phyloP scores from a whole-genome alignment of 331 rosid genomes.

The Arachis monticola region DNA sequence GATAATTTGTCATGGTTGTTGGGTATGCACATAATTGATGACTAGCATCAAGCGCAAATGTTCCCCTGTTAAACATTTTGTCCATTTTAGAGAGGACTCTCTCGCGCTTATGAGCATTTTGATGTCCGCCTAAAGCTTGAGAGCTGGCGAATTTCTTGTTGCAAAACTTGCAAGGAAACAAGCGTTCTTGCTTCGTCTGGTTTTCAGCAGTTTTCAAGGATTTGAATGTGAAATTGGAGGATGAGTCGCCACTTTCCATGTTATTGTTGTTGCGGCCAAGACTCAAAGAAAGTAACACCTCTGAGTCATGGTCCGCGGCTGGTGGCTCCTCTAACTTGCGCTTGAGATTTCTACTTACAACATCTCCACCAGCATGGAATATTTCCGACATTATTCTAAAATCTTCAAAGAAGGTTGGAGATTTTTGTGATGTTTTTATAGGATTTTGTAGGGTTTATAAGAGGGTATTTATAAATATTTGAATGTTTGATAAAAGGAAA shows the following conservation, averaged over 20 bases:
- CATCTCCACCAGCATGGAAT: background rate
- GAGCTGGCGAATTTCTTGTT: constrained; percentile 25
- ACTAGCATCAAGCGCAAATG: background rate
- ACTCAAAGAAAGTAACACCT: background rate
- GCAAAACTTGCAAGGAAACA: constrained; percentile 36
- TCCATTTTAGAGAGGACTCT: constrained; percentile 25
- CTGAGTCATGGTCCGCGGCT: background rate
- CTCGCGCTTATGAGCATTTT: constrained; percentile 44
- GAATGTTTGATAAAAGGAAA: constrained; percentile 13
- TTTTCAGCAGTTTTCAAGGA: background rate
- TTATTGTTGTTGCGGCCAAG: background rate
- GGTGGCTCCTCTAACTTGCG: constrained; percentile 9
- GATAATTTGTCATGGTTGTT: background rate
- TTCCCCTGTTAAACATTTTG: background rate
- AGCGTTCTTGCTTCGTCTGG: too few relatives aligned
- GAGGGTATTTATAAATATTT: background rate
- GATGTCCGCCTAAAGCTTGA: constrained; percentile 49
- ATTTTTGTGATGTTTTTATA: background rate
- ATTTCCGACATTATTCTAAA: constrained; percentile 19
- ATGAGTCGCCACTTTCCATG: constrained; percentile 2
- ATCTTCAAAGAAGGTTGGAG: background rate
- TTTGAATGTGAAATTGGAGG: background rate
- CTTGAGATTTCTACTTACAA: constrained; percentile 5
- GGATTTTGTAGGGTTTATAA: background rate
- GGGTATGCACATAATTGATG: background rate